These are phyloP conservation scores for Vanderwaltozyma polyspora DNA, from an alignment of 805 yeast genomes.

Conservation along the genomic window DNA sequence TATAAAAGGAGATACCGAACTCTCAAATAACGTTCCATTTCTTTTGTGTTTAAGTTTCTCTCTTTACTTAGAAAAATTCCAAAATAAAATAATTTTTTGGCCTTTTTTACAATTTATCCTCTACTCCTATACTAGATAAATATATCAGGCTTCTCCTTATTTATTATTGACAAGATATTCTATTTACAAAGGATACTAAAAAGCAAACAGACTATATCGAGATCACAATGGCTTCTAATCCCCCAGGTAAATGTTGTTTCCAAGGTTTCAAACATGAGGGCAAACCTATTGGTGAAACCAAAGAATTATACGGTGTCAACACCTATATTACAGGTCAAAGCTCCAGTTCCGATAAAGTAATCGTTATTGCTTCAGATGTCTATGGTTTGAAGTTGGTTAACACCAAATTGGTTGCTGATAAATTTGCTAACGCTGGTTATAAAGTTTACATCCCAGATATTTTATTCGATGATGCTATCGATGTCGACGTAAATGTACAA, in stretches of 20 bases:
- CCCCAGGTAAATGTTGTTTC: slow-evolving; percentile 41
- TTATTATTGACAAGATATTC: too few relatives aligned
- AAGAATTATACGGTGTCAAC: slow-evolving; percentile 32
- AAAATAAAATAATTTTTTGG: too few relatives aligned
- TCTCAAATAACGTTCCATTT: too few relatives aligned
- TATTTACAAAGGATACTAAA: too few relatives aligned
- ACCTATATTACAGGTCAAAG: slow-evolving; percentile 40
- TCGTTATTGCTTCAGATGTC: slow-evolving; percentile 61
- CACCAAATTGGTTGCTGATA: slow-evolving; percentile 50
- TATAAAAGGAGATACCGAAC: too few relatives aligned
- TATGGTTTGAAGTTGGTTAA: slow-evolving; percentile 53
- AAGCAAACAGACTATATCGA: too few relatives aligned
- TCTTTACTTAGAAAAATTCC: too few relatives aligned
- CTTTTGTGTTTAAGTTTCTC: too few relatives aligned
- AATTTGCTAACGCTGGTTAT: slow-evolving; percentile 50
- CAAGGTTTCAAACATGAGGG: slow-evolving; percentile 39
- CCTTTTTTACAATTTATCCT: too few relatives aligned
- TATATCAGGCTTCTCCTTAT: too few relatives aligned
- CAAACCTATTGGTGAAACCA: slow-evolving; percentile 33
- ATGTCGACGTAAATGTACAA: slow-evolving; percentile 24
- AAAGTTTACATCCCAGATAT: slow-evolving; percentile 66
- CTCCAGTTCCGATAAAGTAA: slow-evolving; percentile 31
- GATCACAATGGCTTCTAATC: slow-evolving; percentile 35
- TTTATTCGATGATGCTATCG: slow-evolving; percentile 34
- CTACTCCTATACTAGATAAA: too few relatives aligned